Evolutionary conservation across 2,329 filamentous ascomycete species (phyloP).

Genomic region (Rasamsonia emersonii): DNA sequence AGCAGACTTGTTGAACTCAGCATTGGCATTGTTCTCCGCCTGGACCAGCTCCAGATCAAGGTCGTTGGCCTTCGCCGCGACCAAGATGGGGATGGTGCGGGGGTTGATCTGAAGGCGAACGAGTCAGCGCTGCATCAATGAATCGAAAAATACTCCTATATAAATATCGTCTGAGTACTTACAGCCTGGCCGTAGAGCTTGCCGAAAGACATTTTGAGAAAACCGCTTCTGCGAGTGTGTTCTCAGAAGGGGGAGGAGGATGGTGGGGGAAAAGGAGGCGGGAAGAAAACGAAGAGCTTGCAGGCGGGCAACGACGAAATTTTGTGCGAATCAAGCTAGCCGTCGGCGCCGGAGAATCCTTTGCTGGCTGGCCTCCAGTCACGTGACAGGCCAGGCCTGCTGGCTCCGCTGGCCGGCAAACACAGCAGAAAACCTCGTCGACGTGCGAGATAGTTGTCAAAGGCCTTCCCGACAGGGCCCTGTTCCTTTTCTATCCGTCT

Average conservation of each 20-base stretch:
- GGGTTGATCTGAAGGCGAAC: slow-evolving; percentile 61
- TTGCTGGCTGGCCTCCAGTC: slow-evolving; percentile 8
- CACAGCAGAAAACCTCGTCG: slow-evolving; percentile 3
- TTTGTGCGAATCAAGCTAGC: slow-evolving; percentile 17
- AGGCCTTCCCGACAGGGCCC: no score
- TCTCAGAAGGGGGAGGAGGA: slow-evolving; percentile 12
- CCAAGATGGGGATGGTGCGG: slow-evolving; percentile 79
- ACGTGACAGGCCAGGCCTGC: slow-evolving; percentile 14
- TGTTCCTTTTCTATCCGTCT: background rate
- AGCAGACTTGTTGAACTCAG: slow-evolving; percentile 53
- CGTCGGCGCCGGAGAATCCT: slow-evolving; percentile 17
- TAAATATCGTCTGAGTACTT: no score
- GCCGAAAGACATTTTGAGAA: slow-evolving; percentile 80
- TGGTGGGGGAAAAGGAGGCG: slow-evolving; percentile 13
- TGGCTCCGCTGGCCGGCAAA: slow-evolving; percentile 16
- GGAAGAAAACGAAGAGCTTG: slow-evolving; percentile 8
- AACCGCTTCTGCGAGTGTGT: slow-evolving; percentile 10
- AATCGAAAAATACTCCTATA: no score
- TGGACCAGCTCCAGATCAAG: slow-evolving; percentile 81
- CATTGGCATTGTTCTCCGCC: slow-evolving; percentile 43
- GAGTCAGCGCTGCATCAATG: slow-evolving; percentile 21
- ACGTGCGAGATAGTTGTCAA: no score
- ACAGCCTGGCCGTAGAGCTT: slow-evolving; percentile 89
- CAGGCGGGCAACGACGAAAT: slow-evolving; percentile 9
- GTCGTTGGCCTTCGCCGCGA: slow-evolving; percentile 94